These are phyloP conservation scores for Emericellopsis terricola DNA, from an alignment of 495 filamentous ascomycete genomes.

Conservation along the genomic window DNA sequence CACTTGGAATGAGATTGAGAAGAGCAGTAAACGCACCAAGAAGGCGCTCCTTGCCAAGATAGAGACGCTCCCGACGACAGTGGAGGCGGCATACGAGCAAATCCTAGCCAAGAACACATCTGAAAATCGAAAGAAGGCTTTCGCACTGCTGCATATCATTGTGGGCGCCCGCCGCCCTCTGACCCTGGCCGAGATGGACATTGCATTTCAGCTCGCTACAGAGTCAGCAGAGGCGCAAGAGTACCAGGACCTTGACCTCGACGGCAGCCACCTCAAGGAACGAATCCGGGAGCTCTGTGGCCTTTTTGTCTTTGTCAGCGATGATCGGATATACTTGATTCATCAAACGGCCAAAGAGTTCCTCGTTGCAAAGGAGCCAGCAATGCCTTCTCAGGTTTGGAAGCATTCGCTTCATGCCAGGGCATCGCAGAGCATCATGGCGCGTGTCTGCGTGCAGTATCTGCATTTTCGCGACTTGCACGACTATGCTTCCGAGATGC, in stretches of 20 bases:
- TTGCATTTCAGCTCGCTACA: constrained; percentile 7
- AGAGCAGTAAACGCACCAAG: constrained; percentile 5
- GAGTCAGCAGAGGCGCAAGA: background rate
- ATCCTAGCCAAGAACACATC: constrained; percentile 8
- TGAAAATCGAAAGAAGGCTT: background rate
- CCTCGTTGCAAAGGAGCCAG: constrained; percentile 5
- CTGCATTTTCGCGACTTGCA: constrained; percentile 5
- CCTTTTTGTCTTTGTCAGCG: constrained; percentile 16
- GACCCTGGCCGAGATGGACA: constrained; percentile 9
- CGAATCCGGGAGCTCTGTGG: constrained; percentile 17
- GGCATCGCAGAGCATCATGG: constrained; percentile 6
- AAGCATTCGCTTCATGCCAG: constrained; percentile 3
- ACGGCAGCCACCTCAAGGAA: constrained; percentile 5
- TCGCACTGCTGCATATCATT: constrained; percentile 11
- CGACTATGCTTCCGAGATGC: too few relatives aligned
- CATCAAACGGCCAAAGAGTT: constrained; percentile 27
- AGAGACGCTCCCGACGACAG: constrained; percentile 10
- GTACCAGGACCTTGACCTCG: constrained; percentile 3
- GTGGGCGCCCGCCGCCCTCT: constrained; percentile 11
- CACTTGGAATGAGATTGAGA: constrained; percentile 14
- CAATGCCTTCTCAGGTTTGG: too few relatives aligned
- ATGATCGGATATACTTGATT: constrained; percentile 19
- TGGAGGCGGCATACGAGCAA: constrained; percentile 18
- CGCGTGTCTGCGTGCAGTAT: constrained; percentile 6
- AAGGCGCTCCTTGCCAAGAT: constrained; percentile 9